phyloP scores from a whole-genome alignment of 2,329 filamentous ascomycete species.

The Trichoderma atrobrunneum region DNA sequence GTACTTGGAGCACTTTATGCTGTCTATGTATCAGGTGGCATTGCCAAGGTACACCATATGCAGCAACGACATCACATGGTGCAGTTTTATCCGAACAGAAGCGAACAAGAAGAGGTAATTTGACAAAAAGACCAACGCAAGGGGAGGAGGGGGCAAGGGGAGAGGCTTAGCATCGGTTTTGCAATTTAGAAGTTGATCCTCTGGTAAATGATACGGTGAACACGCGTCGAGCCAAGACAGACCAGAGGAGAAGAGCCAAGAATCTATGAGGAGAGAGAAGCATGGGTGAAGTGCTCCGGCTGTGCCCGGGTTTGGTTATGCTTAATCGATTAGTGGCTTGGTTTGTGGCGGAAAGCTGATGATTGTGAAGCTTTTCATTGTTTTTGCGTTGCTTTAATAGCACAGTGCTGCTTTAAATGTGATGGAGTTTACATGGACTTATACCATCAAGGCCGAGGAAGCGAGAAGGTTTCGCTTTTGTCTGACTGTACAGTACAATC shows the following conservation, averaged over 20 bases:
- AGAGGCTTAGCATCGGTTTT: not conserved
- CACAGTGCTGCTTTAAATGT: not conserved
- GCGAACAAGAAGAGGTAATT: not conserved
- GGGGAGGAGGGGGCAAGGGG: not conserved
- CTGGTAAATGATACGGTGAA: not conserved
- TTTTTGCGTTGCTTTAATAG: not conserved
- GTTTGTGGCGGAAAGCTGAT: not conserved
- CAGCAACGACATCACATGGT: slow-evolving; percentile 11
- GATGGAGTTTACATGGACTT: not conserved
- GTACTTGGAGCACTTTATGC: not conserved
- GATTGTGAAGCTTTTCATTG: not conserved
- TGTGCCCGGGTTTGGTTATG: slow-evolving; percentile 2
- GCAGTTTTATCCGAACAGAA: not conserved
- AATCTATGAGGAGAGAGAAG: not conserved
- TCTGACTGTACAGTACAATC: not conserved
- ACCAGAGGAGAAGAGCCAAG: not conserved
- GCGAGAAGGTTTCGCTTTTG: not conserved
- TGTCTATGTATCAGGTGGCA: not conserved
- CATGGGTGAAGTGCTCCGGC: not conserved
- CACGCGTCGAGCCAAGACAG: slow-evolving; percentile 9
- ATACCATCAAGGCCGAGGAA: not conserved
- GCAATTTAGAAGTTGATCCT: not conserved
- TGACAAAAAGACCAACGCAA: not conserved
- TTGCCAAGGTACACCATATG: slow-evolving; percentile 6
- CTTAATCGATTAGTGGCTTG: slow-evolving; percentile 15